Evolutionary conservation across 228 moss, liverwort and hornwort genomes (phyloP).

Genomic region (Sphagnum magellanicum): DNA sequence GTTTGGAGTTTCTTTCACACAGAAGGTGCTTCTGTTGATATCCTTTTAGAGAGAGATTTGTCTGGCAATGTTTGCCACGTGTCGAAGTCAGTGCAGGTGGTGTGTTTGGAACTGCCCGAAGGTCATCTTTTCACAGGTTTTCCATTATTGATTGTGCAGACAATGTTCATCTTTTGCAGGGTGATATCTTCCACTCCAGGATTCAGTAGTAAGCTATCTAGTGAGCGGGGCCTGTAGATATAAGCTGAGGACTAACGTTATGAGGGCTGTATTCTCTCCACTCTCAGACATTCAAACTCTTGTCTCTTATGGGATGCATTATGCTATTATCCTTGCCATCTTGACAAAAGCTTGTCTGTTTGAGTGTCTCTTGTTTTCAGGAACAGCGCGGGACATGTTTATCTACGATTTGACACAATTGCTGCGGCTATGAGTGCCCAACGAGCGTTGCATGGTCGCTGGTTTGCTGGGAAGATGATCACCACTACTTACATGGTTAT

Average conservation of each 20-base stretch:
- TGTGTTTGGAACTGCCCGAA: slow-evolving; percentile 8
- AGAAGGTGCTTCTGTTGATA: too few relatives aligned
- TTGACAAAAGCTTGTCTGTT: slow-evolving; percentile 23
- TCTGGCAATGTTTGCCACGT: too few relatives aligned
- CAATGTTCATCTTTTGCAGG: slow-evolving; percentile 28
- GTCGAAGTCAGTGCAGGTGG: too few relatives aligned
- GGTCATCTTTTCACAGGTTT: slow-evolving; percentile 39
- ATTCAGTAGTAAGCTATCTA: slow-evolving; percentile 26
- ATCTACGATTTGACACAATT: slow-evolving; percentile 77
- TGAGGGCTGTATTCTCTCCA: background rate
- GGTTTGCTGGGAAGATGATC: slow-evolving; percentile 99
- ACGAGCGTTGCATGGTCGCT: slow-evolving; percentile 87
- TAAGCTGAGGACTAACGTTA: slow-evolving; percentile 5
- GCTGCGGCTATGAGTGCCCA: slow-evolving; percentile 83
- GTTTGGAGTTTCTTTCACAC: too few relatives aligned
- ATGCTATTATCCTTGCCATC: background rate
- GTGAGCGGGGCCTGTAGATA: slow-evolving; percentile 1
- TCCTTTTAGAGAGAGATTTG: too few relatives aligned
- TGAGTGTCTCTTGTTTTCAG: slow-evolving; percentile 55
- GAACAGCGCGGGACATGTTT: slow-evolving; percentile 96
- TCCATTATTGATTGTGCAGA: slow-evolving; percentile 56
- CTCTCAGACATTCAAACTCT: background rate
- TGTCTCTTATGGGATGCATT: background rate
- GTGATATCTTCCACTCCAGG: slow-evolving; percentile 27
- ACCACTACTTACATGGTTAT: slow-evolving; percentile 94